Conservation (phyloP, 2,329 filamentous ascomycete species). For the Ascochyta rabiei region DNA sequence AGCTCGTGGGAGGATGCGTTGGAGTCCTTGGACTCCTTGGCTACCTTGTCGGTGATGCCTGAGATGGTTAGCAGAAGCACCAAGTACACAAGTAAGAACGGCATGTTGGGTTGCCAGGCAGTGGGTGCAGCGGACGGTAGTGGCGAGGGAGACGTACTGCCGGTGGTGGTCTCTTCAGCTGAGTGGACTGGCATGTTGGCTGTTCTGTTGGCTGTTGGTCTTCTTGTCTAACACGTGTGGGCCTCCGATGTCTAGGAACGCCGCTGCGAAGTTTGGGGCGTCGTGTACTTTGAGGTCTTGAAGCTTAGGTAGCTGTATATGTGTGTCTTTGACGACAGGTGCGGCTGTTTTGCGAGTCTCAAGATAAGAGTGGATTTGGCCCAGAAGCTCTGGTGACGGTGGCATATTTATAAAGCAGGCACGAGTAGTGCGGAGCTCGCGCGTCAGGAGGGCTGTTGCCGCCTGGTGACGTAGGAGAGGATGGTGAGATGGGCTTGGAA, state of each 20-base stretch:
- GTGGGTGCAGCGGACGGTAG: background rate
- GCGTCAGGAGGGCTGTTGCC: conserved; percentile 16
- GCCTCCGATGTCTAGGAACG: conserved; percentile 17
- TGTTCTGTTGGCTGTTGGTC: conserved; percentile 11
- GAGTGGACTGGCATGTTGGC: conserved; percentile 51
- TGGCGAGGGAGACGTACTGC: conserved; percentile 41
- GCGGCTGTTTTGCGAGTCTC: background rate
- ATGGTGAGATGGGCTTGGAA: conserved; percentile 18
- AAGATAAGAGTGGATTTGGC: conserved; percentile 15
- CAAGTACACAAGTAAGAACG: no score
- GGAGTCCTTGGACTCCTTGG: conserved; percentile 52
- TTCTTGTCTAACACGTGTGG: conserved; percentile 13
- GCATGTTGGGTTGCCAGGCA: background rate
- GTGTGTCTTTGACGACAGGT: background rate
- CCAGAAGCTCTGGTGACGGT: conserved; percentile 12
- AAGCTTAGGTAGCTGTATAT: background rate
- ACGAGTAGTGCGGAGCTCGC: conserved; percentile 6
- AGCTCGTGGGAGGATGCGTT: conserved; percentile 45
- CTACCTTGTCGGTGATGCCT: conserved; percentile 55
- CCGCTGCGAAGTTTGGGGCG: background rate
- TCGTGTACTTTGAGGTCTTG: conserved; percentile 10
- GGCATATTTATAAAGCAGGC: conserved; percentile 27
- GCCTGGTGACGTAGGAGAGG: conserved; percentile 34
- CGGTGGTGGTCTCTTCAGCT: conserved; percentile 48
- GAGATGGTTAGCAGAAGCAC: background rate